phyloP scores from a whole-genome alignment of 73 alveolate species.

The Effrenium voratum region DNA sequence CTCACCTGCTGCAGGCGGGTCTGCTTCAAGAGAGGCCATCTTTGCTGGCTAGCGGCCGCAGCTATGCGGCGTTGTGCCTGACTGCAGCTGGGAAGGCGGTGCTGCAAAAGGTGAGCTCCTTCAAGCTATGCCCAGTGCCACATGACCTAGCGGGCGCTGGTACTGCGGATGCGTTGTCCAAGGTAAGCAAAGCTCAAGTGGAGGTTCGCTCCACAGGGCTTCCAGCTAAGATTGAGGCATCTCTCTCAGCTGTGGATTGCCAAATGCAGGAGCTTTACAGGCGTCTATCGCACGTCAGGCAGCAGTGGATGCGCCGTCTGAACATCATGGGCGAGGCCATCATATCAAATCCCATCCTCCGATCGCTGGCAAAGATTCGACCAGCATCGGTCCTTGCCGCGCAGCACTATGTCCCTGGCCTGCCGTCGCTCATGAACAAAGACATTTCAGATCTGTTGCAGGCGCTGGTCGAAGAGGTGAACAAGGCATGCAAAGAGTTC shows the following conservation, averaged over 20 bases:
- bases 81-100: background rate
- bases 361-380: constrained; percentile 26
- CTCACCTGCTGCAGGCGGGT: constrained; percentile 18
- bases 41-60: constrained; percentile 10
- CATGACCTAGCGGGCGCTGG: background rate
- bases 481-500: background rate
- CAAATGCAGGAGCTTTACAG: constrained; percentile 56
- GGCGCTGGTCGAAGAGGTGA: constrained; percentile 9
- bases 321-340: constrained; percentile 65
- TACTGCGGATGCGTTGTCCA: background rate
- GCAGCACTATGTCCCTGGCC: constrained; percentile 17
- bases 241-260: background rate
- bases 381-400: background rate
- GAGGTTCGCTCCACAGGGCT: background rate
- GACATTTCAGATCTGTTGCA: background rate
- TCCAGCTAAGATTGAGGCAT: background rate
- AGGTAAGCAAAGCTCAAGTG: background rate
- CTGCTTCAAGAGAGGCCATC: constrained; percentile 38
- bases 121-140: constrained; percentile 4
- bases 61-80: constrained; percentile 40
- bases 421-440: constrained; percentile 6
- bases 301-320: constrained; percentile 71
- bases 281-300: constrained; percentile 78
- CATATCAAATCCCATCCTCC: constrained; percentile 70
- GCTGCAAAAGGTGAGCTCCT: background rate